A percentile compares a stretch with the other conserved stretches of the same genome.
phyloP scores from a whole-genome alignment of 768 basidiomycete genomes.

The Pulveroboletus sp. region DNA sequence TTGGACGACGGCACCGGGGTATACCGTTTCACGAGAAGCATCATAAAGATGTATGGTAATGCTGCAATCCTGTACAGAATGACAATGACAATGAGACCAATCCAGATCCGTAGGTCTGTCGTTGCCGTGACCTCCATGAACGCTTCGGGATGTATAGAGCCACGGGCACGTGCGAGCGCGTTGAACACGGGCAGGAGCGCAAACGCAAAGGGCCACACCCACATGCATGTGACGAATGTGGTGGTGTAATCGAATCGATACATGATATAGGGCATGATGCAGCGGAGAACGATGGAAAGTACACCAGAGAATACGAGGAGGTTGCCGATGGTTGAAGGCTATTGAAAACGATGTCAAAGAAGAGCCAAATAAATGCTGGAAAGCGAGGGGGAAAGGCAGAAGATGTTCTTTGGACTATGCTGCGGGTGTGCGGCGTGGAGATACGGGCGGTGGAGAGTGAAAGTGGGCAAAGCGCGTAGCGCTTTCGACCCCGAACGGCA shows the following conservation, averaged over 20 bases:
- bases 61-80: constrained; percentile 27
- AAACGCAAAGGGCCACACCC: constrained; percentile 6
- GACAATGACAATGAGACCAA: constrained; percentile 42
- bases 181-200: constrained; percentile 5
- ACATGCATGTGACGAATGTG: constrained; percentile 3
- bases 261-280: constrained; percentile 40
- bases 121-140: background rate
- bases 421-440: no score
- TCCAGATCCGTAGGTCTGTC: constrained; percentile 39
- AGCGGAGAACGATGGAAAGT: constrained; percentile 46
- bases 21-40: constrained; percentile 55
- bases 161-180: background rate
- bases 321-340: constrained; percentile 56
- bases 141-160: background rate
- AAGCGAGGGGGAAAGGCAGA: background rate
- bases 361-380: no score
- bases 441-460: no score
- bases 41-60: constrained; percentile 43
- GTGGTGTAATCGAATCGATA: background rate
- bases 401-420: constrained; percentile 33
- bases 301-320: constrained; percentile 49
- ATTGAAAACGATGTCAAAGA: background rate
- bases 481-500: no score
- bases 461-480: no score
- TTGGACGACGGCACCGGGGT: constrained; percentile 34